Evolutionary conservation across 768 basidiomycete species (phyloP).

Genomic region (Lactifluus echinatus): DNA sequence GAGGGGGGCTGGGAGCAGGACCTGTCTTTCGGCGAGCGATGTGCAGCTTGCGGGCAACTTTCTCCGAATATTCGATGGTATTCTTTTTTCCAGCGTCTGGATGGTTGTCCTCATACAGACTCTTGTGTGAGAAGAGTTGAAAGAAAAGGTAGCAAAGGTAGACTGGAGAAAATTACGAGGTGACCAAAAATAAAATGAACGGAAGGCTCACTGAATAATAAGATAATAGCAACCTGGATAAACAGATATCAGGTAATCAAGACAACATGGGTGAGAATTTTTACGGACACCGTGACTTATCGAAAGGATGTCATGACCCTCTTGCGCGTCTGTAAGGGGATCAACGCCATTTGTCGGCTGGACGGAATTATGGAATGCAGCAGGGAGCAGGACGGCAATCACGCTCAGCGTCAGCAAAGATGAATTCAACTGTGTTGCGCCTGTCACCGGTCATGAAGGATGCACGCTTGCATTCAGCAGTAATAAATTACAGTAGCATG

Average conservation of each 20-base stretch:
- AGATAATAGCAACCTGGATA: conserved; percentile 40
- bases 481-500: background rate
- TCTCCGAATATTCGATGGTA: background rate
- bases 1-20: conserved; percentile 7
- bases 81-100: background rate
- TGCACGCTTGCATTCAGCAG: background rate
- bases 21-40: background rate
- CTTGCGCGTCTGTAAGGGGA: conserved; percentile 25
- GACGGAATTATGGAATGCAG: conserved; percentile 63
- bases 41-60: background rate
- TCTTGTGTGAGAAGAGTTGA: conserved; percentile 48
- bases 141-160: conserved; percentile 45
- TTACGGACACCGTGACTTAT: conserved; percentile 45
- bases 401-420: conserved; percentile 73
- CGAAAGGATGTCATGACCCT: conserved; percentile 35
- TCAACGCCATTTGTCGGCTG: conserved; percentile 18
- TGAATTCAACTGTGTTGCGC: conserved; percentile 62
- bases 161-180: conserved; percentile 28
- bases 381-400: conserved; percentile 69
- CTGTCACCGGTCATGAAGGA: conserved; percentile 22
- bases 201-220: conserved; percentile 39
- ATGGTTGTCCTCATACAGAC: conserved; percentile 39
- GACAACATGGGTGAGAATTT: background rate
- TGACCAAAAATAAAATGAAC: background rate
- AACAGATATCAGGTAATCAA: background rate